Base-by-base conservation (phyloP, 441 rosid species). In the Erysimum cheiri region DNA sequence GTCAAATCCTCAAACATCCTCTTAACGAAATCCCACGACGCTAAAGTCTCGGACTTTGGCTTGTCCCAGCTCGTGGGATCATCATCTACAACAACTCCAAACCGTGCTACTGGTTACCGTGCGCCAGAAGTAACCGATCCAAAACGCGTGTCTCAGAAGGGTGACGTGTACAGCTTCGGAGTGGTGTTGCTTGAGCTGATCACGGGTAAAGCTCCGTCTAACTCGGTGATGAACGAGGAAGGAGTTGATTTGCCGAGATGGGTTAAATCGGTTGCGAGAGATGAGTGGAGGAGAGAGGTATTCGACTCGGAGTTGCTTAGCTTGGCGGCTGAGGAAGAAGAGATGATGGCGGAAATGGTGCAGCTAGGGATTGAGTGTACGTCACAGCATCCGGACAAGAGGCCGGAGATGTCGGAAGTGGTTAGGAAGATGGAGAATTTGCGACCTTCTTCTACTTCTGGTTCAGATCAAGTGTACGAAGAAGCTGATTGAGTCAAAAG, bases 61-160 rank as follows among this genome's bases (percentile, higher is more conserved):
- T 80, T 95, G 7, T 84, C 94, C 9, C 87, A 85, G 60, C 88
- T 95, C n/a, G 94, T 85, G 1, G 50, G 64, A 13, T 60, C 64
- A 24, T 39, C 64, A 24, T 39, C 64, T 0, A 88, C 3, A 80
- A 29, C 80, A 60, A 82, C 87, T 7, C 90, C 96, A 14, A 92
- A 82, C 77, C 83, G 98, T 14, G 87, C 83, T 0, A 85, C 87
- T 1, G 98, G 99, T 17, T 92, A 92, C 80, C 86, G 95, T 57
- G 99, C 99, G 2, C 98, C 99, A 0, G 99, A 95, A 78, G 97
- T 95, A 47, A 95, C 97, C 0, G 98, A 90, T 33, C 86, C 97
- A 4, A 88, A 88, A 70, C 86, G 65, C 55, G 95, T 95, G 13
- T 86, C 99, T 3, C 98, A 95, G 71, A 90, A 92, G 62, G 97